Evolutionary conservation across 768 basidiomycete species (phyloP).

Genomic region (Suillus subluteus): DNA sequence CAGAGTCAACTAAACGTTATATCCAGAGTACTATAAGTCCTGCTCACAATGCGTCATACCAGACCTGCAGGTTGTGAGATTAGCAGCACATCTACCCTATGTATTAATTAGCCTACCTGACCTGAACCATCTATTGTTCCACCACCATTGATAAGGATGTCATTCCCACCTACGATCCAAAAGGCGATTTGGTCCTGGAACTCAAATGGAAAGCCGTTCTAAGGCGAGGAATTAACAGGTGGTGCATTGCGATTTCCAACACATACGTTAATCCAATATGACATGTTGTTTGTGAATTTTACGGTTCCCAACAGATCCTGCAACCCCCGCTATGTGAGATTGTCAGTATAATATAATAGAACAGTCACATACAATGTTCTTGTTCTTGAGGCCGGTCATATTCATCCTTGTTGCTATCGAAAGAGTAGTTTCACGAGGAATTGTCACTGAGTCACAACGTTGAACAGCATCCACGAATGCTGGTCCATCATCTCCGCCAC

Average conservation of each 20-base stretch:
- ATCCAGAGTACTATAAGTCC: slow-evolving; percentile 8
- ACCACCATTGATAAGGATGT: slow-evolving; percentile 55
- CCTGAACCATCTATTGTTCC: slow-evolving; percentile 69
- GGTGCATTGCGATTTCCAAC: neutral
- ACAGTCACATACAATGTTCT: slow-evolving; percentile 44
- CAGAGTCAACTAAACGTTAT: neutral
- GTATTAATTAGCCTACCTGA: slow-evolving; percentile 43
- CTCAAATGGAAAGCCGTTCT: slow-evolving; percentile 56
- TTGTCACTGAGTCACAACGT: slow-evolving; percentile 43
- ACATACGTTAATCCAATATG: slow-evolving; percentile 56
- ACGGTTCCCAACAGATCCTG: slow-evolving; percentile 56
- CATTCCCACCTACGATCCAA: slow-evolving; percentile 57
- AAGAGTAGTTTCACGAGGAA: slow-evolving; percentile 51
- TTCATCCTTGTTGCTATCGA: slow-evolving; percentile 54
- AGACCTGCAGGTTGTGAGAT: slow-evolving; percentile 37
- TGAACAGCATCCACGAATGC: slow-evolving; percentile 47
- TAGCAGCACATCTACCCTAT: neutral
- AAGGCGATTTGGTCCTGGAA: slow-evolving; percentile 59
- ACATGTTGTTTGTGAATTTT: slow-evolving; percentile 51
- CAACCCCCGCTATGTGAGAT: neutral
- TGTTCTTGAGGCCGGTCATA: slow-evolving; percentile 55
- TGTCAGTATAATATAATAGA: neutral
- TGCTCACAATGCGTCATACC: slow-evolving; percentile 57
- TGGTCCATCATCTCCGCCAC: slow-evolving; percentile 55
- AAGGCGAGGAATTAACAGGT: neutral